Conservation (phyloP, 257 asterid species). For the Paraleonurus japonicus region DNA sequence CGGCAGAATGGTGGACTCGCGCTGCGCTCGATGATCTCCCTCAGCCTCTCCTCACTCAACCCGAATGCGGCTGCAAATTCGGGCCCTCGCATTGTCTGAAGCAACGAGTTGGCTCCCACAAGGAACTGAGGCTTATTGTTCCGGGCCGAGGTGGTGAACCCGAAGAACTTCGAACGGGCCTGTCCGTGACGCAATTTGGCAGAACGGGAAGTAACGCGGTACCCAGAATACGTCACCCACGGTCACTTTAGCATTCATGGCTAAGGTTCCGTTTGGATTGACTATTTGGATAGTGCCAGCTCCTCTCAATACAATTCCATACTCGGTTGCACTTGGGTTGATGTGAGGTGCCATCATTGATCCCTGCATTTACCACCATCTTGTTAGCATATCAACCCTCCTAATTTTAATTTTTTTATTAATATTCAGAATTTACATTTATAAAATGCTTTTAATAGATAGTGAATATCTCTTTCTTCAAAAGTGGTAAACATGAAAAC, state of each 20-base stretch:
- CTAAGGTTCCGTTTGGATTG: constrained; percentile 75
- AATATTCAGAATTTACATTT: no score
- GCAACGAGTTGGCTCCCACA: constrained; percentile 58
- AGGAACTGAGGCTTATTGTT: constrained; percentile 80
- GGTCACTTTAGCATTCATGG: constrained; percentile 66
- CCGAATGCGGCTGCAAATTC: constrained; percentile 76
- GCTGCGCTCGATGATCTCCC: constrained; percentile 45
- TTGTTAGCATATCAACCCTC: no score
- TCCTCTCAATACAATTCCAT: constrained; percentile 66
- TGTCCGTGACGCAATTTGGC: constrained; percentile 78
- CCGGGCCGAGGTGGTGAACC: constrained; percentile 69
- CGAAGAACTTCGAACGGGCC: constrained; percentile 89
- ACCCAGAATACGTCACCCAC: constrained; percentile 81
- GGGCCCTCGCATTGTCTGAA: constrained; percentile 56
- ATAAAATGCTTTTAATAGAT: no score
- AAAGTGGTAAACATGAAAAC: no score
- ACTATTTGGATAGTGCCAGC: constrained; percentile 61
- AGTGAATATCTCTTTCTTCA: no score
- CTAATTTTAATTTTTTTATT: no score
- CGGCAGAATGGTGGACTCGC: constrained; percentile 54
- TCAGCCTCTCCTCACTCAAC: constrained; percentile 46
- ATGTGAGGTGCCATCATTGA: constrained; percentile 96
- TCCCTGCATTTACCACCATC: constrained; percentile 46
- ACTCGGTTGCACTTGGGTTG: constrained; percentile 77
- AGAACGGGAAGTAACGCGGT: constrained; percentile 81